Base-by-base conservation (phyloP, 78 protist genomes). In the Dictyostelium firmibasis region DNA sequence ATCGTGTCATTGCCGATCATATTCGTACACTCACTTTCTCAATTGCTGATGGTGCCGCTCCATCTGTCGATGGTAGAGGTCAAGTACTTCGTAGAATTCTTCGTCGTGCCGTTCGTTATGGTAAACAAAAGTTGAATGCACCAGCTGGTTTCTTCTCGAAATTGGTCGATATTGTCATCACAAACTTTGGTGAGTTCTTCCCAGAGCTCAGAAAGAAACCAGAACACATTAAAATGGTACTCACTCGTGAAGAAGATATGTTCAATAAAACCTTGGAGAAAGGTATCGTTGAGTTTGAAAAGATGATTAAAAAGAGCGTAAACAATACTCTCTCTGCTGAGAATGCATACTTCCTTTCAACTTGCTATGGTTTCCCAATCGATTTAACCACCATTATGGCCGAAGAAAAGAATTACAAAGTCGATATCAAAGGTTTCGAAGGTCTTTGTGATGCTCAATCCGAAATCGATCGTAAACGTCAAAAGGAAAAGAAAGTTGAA, bases 1-100 rank as follows among this genome's bases (percentile, higher is more conserved):
- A 99, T 96, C 99, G 99, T 67, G 99, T 99, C 35, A 95, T 99
- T 69, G 99, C 99, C 27, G 99, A 99, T 84, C 99, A 99, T 96
- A 96, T 98, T 86, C 99, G 99, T 94, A 98, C 99, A 18, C 95
- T 99, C 64, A 78, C 97, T 33, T 93, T 98, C 70, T 97, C 99
- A 25, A 83, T 99, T 75, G 60, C 99, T n/a, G 99, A 99, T 86
- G 99, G 99, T 77, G 99, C 98, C 2, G 83, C 85, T 3, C 99
- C 99, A n/a, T 86, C 84, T 31, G 76, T 69, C 27, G 98, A 81
- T 70, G 98, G 98, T 25, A 84, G 99, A 38, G 98, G 97, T 83
- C 98, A 97, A 84, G 99, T 99, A 25, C 95, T 99, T 27, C 97
- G 99, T 43, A 98, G 99, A 47, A 94, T 99, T 43, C 85, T 98